These are phyloP conservation scores for Tulasnella sp. DNA, from an alignment of 768 basidiomycete species.

Conservation along the genomic window DNA sequence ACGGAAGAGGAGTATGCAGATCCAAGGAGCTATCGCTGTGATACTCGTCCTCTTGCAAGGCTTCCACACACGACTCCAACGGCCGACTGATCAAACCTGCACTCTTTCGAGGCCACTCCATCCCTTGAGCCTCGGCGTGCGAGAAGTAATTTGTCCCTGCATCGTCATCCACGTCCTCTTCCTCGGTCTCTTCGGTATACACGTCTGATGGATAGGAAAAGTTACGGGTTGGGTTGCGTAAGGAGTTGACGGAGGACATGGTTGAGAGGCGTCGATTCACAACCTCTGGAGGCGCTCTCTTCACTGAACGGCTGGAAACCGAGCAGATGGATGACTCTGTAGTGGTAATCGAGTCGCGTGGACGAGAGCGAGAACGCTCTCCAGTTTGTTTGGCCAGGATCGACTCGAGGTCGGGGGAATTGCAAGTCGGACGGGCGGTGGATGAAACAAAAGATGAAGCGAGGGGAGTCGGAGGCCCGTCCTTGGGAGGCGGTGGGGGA, in stretches of 20 bases:
- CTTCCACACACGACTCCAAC: neutral
- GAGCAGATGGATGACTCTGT: neutral
- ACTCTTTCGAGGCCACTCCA: neutral
- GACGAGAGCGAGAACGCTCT: conserved; percentile 12
- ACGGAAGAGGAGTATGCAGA: conserved; percentile 36
- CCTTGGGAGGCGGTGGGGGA: conserved; percentile 1
- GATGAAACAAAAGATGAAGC: neutral
- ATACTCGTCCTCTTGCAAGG: conserved; percentile 21
- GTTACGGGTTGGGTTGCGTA: conserved; percentile 14
- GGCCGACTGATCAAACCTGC: neutral
- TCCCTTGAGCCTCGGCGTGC: neutral
- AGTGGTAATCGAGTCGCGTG: neutral
- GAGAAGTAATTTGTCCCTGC: conserved; percentile 15
- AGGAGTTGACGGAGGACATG: conserved; percentile 20
- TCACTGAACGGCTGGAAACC: neutral
- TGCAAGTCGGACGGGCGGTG: neutral
- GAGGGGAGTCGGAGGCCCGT: neutral
- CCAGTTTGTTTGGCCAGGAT: neutral
- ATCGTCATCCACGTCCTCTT: neutral
- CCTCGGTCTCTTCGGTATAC: neutral
- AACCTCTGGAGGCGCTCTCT: neutral
- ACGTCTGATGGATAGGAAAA: conserved; percentile 29
- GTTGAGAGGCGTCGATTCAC: conserved; percentile 20
- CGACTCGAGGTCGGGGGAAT: conserved; percentile 2
- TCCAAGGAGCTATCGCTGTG: conserved; percentile 35